Percentiles rank a stretch among this genome's conserved stretches.
phyloP scores from a whole-genome alignment of 1,284 basidiomycete species.

The Leccinum fallax region DNA sequence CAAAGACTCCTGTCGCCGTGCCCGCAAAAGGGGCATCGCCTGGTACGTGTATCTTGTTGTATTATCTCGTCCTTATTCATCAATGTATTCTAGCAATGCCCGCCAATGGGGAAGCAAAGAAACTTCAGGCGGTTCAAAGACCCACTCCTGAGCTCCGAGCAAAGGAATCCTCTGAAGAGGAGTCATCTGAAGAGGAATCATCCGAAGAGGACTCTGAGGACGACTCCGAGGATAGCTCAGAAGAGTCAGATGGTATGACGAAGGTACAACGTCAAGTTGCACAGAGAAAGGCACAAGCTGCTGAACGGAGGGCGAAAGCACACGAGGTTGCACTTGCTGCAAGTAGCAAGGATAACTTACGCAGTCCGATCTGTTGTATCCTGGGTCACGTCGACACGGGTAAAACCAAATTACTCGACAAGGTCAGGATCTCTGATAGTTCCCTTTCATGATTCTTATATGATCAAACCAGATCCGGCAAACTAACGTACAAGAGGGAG shows the following conservation, averaged over 20 bases:
- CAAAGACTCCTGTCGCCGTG: slow-evolving; percentile 32
- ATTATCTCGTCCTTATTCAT: slow-evolving; percentile 3
- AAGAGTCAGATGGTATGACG: slow-evolving; percentile 58
- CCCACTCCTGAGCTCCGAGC: slow-evolving; percentile 19
- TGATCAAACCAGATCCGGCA: slow-evolving; percentile 81
- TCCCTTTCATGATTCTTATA: slow-evolving; percentile 13
- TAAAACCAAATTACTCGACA: slow-evolving; percentile 98
- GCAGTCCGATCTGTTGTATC: slow-evolving; percentile 99
- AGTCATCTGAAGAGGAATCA: slow-evolving; percentile 48
- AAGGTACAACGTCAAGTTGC: slow-evolving; percentile 67
- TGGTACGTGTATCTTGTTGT: slow-evolving; percentile 14
- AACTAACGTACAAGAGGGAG: slow-evolving; percentile 99
- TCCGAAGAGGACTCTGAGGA: slow-evolving; percentile 45
- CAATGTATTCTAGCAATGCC: slow-evolving; percentile 1
- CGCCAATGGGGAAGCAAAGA: slow-evolving; percentile 7
- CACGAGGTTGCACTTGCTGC: slow-evolving; percentile 88
- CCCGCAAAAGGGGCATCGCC: neutral
- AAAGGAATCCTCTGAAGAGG: slow-evolving; percentile 45
- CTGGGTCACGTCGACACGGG: slow-evolving; percentile 99
- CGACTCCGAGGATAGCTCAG: slow-evolving; percentile 49
- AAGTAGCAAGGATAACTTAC: slow-evolving; percentile 86
- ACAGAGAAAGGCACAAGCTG: slow-evolving; percentile 83
- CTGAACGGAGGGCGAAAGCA: slow-evolving; percentile 78
- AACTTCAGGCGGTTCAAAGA: slow-evolving; percentile 3
- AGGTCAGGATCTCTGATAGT: slow-evolving; percentile 52